Evolutionary conservation across 176 grass and related monocot genomes (phyloP).

Genomic region (Ensete ventricosum): DNA sequence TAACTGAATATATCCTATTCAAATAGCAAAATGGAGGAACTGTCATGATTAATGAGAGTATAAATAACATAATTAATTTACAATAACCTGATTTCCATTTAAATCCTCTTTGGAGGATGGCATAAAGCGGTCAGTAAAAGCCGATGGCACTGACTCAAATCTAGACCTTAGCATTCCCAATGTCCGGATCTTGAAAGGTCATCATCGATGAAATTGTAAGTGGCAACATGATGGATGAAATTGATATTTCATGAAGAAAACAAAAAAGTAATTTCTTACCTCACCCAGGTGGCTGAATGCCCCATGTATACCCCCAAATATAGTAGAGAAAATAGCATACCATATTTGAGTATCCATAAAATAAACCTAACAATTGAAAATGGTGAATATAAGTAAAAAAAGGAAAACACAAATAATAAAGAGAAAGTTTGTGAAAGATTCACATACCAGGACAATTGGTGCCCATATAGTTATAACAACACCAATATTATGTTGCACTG

Average conservation of each 20-base stretch:
- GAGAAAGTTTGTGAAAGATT: not conserved
- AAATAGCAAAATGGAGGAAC: not conserved
- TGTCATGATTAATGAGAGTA: not conserved
- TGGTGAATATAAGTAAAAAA: conserved; percentile 10
- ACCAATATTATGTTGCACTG: conserved; percentile 88
- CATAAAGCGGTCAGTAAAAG: conserved; percentile 55
- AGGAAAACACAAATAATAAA: not conserved
- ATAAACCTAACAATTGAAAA: conserved; percentile 50
- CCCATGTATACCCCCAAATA: conserved; percentile 81
- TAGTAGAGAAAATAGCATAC: conserved; percentile 97
- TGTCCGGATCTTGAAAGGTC: conserved; percentile 62
- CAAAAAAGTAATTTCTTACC: conserved; percentile 37
- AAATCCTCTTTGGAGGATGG: conserved; percentile 2
- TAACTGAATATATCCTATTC: not conserved
- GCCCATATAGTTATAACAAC: conserved; percentile 87
- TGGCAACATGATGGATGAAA: not conserved
- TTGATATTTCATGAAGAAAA: conserved; percentile 2
- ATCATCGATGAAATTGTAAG: not conserved
- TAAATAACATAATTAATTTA: not conserved
- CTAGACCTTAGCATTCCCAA: conserved; percentile 93
- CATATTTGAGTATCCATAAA: conserved; percentile 99
- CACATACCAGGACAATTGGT: conserved; percentile 79
- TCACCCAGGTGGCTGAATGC: conserved; percentile 94
- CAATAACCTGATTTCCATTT: conserved; percentile 23
- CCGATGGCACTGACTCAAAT: conserved; percentile 53